Evolutionary conservation across 148 eudicot genomes (phyloP), one percentile per base, ranked within the genome.

Genomic region (Chenopodium album): DNA sequence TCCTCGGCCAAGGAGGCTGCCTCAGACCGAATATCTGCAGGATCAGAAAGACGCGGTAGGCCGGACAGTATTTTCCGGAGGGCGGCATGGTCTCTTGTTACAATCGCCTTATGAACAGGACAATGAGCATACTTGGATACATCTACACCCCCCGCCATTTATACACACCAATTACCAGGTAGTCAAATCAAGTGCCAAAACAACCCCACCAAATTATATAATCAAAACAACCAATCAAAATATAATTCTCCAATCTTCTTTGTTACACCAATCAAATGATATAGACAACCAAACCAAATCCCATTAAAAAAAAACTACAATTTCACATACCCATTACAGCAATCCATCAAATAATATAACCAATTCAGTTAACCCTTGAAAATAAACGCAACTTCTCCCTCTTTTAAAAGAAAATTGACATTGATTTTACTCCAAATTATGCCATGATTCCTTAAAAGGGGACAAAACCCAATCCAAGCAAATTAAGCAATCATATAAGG

Each of bases 31-130:
- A 95, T 86, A 76, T 93, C 92, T 4, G 87, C 79, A 0, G 98
- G 93, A 75, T 93, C 91, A 76, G 84, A 82, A 37, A 92, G 88
- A 29, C 90, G 84, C 6, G 98, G 98, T 14, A 95, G 90, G 31
- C 76, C 81, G 1, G 91, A 90, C 52, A 95, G 79, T 73, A 95
- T 90, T 62, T 78, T 89, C 80, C 87, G 79, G 7, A 95, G 90
- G 82, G 77, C 70, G 9, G 88, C 86, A 85, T 95, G 92, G 85
- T 95, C 97, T 75, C 82, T 91, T 50, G 81, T 82, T 63, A 82
- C 79, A 83, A 93, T 81, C n/a, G 95, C 94, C 46, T 82, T 87
- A 62, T 95, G 98, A 66, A 88, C 91, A 63, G 94, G 93, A 83
- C 90, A 89, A 62, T 93, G 93, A n/a, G 86, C 87, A 82, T 93